Evolutionary conservation across 768 basidiomycete species (phyloP), one percentile per base, ranked within the genome.

Genomic region (Daedaleopsis sinensis): DNA sequence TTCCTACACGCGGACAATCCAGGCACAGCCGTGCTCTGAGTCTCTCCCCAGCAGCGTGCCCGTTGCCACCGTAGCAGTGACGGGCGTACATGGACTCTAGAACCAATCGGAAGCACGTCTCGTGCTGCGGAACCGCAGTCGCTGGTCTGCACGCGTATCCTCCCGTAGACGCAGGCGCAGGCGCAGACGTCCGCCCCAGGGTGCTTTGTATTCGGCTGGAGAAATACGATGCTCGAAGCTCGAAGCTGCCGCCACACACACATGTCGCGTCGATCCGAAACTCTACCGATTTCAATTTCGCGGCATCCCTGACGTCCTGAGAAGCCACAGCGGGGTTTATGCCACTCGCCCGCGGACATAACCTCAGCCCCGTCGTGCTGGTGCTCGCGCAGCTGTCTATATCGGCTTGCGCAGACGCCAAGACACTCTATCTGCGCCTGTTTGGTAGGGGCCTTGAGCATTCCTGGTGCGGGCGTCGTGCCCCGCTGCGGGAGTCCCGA

Each of bases 311-410:
- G 23, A 13, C 21, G 21, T 15, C 47, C 18, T 9, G 18, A 46
- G 44, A 46, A 46, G 44, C 44, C 21, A 13, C 47, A 21, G 47
- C 47, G 47, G 19, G 19, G 21, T 49, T 49, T 23, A 23, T 49
- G 47, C 47, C 47, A 49, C 23, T 24, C 47, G 47, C 23, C 47
- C 47, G 47, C 47, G 47, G 47, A 49, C 47, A 49, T 49, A 49
- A 24, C 21, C 21, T 49, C 19, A 13, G 19, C 47, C 9, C 19
- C 21, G 21, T 49, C 47, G 24, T 13, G 13, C 21, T 23, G 9
- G 19, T 1, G 7, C 10, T 49, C 47, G 47, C 23, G 19, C 47
- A 42, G 39, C 39, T 42, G 39, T 42, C 3, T 4, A 12, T 42
- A 18, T 42, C 18, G 39, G 13, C 11, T 42, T 18, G 39, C 39